Evolutionary conservation across 495 filamentous ascomycete species (phyloP).

Genomic region (Stereocaulon alpinum): DNA sequence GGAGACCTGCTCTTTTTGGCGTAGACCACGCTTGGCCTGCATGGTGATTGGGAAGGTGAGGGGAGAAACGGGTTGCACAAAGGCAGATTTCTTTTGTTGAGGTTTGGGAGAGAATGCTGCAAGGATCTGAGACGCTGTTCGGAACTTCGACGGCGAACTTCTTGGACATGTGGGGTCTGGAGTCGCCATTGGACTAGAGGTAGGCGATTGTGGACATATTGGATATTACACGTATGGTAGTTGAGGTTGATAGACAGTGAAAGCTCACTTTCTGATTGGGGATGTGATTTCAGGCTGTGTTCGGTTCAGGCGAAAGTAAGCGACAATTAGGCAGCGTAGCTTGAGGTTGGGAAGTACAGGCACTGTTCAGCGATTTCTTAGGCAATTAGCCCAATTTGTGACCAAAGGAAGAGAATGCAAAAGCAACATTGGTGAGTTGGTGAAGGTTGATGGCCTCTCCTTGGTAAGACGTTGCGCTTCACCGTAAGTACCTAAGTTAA

Average conservation of each 20-base stretch:
- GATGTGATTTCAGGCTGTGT: not conserved
- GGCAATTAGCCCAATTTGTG: not conserved
- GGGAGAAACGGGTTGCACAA: not conserved
- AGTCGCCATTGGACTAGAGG: constrained; percentile 5
- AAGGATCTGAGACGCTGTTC: constrained; percentile 15
- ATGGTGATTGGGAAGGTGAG: constrained; percentile 8
- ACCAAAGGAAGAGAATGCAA: not conserved
- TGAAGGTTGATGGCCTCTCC: not conserved
- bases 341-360: not conserved
- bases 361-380: not conserved
- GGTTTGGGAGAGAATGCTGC: constrained; percentile 16
- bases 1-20: constrained; percentile 15
- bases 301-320: not conserved
- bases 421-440: not conserved
- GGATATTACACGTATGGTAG: not conserved
- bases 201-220: not conserved
- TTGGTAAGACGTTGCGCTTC: constrained; percentile 2
- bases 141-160: not conserved
- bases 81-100: constrained; percentile 2
- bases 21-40: constrained; percentile 7
- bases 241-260: not conserved
- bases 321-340: not conserved
- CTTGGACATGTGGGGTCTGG: not conserved
- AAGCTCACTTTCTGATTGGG: not conserved
- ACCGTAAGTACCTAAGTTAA: no score